Conservation (phyloP, 208 protist genomes). For the Borovskyia barvae region DNA sequence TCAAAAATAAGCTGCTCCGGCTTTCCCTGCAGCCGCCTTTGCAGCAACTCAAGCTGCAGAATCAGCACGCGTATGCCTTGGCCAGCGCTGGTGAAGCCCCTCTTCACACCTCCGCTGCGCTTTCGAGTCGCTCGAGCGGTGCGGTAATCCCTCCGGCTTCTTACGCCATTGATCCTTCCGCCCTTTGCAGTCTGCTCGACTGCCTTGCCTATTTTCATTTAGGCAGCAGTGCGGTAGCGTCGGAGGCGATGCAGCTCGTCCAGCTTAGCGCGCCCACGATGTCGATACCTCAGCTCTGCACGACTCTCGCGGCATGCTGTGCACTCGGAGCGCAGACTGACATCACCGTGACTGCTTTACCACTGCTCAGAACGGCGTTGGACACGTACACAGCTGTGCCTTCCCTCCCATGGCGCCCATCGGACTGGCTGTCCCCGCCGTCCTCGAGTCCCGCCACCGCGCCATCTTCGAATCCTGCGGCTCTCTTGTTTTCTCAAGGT, state of each 20-base stretch:
- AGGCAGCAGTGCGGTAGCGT: constrained; percentile 41
- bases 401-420: too few species aligned
- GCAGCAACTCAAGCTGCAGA: constrained; percentile 21
- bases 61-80: constrained; percentile 2
- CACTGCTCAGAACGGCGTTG: constrained; percentile 54
- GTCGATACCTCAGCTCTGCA: constrained; percentile 47
- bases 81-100: not conserved
- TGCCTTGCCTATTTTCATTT: constrained; percentile 79
- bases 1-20: constrained; percentile 68
- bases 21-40: constrained; percentile 67
- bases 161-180: constrained; percentile 35
- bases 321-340: constrained; percentile 55
- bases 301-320: constrained; percentile 66
- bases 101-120: not conserved
- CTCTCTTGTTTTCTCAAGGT: constrained; percentile 17
- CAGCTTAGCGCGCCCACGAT: constrained; percentile 48
- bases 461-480: not conserved
- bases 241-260: constrained; percentile 58
- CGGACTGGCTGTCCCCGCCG: too few species aligned
- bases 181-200: constrained; percentile 67
- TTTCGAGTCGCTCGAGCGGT: not conserved
- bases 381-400: constrained; percentile 16
- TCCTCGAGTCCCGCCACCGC: not conserved
- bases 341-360: constrained; percentile 41
- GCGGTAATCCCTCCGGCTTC: not conserved